Evolutionary conservation across 495 filamentous ascomycete species (phyloP).

Genomic region (Penicillium samsonianum): DNA sequence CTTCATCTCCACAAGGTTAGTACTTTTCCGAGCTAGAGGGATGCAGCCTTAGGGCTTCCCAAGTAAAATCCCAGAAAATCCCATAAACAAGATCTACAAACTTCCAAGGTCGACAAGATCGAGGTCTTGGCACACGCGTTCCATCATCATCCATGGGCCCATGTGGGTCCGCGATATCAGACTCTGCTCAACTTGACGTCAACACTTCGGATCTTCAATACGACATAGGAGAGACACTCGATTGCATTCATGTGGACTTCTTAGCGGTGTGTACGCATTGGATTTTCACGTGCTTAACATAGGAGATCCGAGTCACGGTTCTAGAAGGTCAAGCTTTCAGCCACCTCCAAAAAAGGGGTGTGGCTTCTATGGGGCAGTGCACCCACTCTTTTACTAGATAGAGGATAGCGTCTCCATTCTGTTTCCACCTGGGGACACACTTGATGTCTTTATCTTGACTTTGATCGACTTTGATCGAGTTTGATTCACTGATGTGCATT

Average conservation of each 20-base stretch:
- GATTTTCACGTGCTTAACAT: neutral
- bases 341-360: constrained; percentile 1
- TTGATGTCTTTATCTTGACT: neutral
- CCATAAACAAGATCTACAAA: neutral
- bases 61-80: neutral
- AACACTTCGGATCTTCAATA: neutral
- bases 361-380: neutral
- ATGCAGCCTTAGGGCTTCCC: constrained; percentile 4
- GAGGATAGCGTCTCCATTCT: constrained; percentile 6
- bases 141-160: constrained; percentile 14
- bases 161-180: constrained; percentile 8
- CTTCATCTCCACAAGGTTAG: constrained; percentile 2
- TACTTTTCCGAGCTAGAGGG: neutral
- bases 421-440: neutral
- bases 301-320: neutral
- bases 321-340: neutral
- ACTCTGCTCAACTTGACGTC: constrained; percentile 16
- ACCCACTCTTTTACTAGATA: neutral
- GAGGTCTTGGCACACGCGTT: constrained; percentile 15
- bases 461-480: neutral
- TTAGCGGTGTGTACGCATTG: neutral
- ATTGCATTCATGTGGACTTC: too few species aligned
- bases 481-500: neutral
- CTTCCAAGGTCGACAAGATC: neutral
- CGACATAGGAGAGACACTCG: neutral